Conservation (phyloP, 371 early-diverging fungal species). For the Haplosporangium sp. region DNA sequence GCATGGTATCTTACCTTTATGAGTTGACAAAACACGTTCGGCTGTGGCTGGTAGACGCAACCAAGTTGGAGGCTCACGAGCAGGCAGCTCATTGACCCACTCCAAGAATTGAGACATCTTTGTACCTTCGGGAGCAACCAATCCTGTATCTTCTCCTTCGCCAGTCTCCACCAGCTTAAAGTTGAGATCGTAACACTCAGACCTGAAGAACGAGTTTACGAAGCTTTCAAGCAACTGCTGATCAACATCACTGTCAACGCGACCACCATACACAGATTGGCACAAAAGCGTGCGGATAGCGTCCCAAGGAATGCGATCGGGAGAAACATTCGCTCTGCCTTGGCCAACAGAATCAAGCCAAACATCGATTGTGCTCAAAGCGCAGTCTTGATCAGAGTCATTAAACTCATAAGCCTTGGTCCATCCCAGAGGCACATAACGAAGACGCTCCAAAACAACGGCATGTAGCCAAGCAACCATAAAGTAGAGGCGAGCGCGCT, state of each 20-base stretch:
- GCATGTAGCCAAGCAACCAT: conserved; percentile 97
- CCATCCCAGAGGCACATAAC: conserved; percentile 98
- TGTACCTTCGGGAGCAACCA: conserved; percentile 92
- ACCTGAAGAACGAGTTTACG: conserved; percentile 83
- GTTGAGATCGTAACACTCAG: conserved; percentile 86
- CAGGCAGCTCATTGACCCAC: conserved; percentile 92
- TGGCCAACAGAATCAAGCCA: conserved; percentile 89
- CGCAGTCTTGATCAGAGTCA: conserved; percentile 96
- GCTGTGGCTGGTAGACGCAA: conserved; percentile 96
- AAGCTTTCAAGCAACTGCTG: conserved; percentile 91
- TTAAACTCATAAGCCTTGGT: conserved; percentile 97
- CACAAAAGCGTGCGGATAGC: conserved; percentile 90
- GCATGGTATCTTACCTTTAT: conserved; percentile 61
- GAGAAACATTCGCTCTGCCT: conserved; percentile 91
- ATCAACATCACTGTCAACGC: conserved; percentile 95
- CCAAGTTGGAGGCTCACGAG: conserved; percentile 97
- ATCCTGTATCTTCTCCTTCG: conserved; percentile 56
- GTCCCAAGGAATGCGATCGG: conserved; percentile 96
- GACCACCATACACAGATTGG: conserved; percentile 96
- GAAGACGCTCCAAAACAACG: conserved; percentile 93
- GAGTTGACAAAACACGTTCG: conserved; percentile 88
- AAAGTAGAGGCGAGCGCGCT: conserved; percentile 92
- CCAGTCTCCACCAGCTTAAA: conserved; percentile 81
- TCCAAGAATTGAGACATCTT: conserved; percentile 85
- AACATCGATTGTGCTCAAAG: conserved; percentile 86